phyloP scores from a whole-genome alignment of 2,329 filamentous ascomycete species.

The Colletotrichum ledebouriae region DNA sequence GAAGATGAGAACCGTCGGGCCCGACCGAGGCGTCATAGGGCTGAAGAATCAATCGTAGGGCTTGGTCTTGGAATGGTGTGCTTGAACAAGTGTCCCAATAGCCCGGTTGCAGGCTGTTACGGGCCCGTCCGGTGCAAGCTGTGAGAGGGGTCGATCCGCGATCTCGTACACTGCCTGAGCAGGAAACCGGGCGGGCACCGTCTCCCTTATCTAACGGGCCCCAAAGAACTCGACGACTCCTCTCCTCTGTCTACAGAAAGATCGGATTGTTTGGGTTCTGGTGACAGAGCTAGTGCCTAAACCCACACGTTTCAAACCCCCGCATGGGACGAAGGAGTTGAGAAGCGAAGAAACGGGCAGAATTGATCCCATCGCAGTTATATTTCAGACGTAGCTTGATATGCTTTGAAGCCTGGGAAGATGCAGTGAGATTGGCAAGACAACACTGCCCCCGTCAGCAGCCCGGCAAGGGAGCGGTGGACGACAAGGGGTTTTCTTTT shows the following conservation, averaged over 20 bases:
- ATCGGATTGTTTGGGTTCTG: not conserved
- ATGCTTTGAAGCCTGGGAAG: too few relatives aligned
- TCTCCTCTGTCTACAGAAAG: not conserved
- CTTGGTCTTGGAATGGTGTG: not conserved
- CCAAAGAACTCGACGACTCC: not conserved
- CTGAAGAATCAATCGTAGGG: conserved; percentile 12
- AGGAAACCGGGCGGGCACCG: not conserved
- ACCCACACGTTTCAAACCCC: not conserved
- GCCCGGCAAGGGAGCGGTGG: not conserved
- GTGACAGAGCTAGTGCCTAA: not conserved
- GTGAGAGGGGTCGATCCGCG: not conserved
- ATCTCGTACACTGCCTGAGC: conserved; percentile 21
- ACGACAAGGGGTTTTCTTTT: too few relatives aligned
- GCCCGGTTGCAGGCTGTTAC: conserved; percentile 10
- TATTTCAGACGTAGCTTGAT: too few relatives aligned
- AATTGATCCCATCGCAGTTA: too few relatives aligned
- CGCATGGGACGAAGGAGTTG: not conserved
- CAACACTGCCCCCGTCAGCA: conserved; percentile 6
- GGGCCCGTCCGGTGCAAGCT: not conserved
- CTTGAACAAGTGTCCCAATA: not conserved
- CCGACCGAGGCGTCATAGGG: conserved; percentile 11
- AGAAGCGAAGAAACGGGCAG: not conserved
- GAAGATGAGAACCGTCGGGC: conserved; percentile 31
- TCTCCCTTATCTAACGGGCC: conserved; percentile 14
- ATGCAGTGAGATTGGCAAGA: not conserved